Conservation (phyloP, 2,329 filamentous ascomycete species). For the Alternaria conjuncta region DNA sequence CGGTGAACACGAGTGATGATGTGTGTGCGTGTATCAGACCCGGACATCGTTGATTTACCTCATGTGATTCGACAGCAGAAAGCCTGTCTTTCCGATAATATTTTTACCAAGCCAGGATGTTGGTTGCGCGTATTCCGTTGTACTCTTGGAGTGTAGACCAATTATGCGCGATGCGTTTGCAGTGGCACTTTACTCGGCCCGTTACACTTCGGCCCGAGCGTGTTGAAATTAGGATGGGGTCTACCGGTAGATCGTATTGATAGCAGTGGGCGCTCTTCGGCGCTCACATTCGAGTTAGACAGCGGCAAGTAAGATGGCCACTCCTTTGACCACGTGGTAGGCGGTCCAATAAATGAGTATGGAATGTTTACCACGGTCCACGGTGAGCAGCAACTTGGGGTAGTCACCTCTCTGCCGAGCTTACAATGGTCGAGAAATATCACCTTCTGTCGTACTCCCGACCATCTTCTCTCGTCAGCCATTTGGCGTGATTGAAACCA, state of each 20-base stretch:
- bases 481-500: background rate
- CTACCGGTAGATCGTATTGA: background rate
- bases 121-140: background rate
- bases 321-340: conserved; percentile 9
- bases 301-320: background rate
- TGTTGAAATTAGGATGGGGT: background rate
- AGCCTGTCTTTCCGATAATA: background rate
- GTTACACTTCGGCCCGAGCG: background rate
- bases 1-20: background rate
- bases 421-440: background rate
- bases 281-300: background rate
- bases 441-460: background rate
- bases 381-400: background rate
- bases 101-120: background rate
- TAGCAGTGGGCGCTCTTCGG: background rate
- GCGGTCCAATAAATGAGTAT: background rate
- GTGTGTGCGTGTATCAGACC: background rate
- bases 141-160: background rate
- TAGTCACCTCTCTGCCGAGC: background rate
- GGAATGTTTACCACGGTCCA: background rate
- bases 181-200: conserved; percentile 1
- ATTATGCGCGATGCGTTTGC: conserved; percentile 3
- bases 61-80: background rate
- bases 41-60: background rate
- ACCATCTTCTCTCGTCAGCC: background rate